Conservation (phyloP, 1,139 yeast species). For the Pichia sp. region DNA sequence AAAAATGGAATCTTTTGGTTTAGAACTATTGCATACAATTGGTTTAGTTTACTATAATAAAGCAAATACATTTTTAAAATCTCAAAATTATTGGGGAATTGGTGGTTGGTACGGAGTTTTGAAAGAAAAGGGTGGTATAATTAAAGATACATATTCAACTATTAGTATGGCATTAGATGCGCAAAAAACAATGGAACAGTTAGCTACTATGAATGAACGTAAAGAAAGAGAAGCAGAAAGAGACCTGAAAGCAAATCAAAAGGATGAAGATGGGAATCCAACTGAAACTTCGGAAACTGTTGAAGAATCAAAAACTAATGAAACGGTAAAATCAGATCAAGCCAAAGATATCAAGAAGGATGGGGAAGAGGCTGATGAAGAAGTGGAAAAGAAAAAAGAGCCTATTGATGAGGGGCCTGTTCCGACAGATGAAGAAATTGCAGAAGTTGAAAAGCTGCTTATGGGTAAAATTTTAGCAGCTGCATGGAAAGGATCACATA, state of each 20-base stretch:
- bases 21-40: slow-evolving; percentile 68
- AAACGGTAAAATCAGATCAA: background rate
- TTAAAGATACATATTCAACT: slow-evolving; percentile 84
- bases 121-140: slow-evolving; percentile 83
- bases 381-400: slow-evolving; percentile 1
- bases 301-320: slow-evolving; percentile 45
- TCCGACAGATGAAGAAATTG: slow-evolving; percentile 76
- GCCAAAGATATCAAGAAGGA: background rate
- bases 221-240: slow-evolving; percentile 37
- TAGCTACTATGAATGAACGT: slow-evolving; percentile 63
- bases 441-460: slow-evolving; percentile 77
- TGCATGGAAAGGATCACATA: slow-evolving; percentile 92
- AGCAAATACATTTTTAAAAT: slow-evolving; percentile 50
- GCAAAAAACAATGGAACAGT: slow-evolving; percentile 80
- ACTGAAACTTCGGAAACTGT: slow-evolving; percentile 39
- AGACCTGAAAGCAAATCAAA: slow-evolving; percentile 15
- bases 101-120: slow-evolving; percentile 83
- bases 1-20: slow-evolving; percentile 77
- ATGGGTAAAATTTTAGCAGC: slow-evolving; percentile 92
- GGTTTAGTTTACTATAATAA: slow-evolving; percentile 61
- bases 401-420: slow-evolving; percentile 39
- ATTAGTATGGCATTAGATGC: slow-evolving; percentile 88
- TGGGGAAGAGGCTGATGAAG: background rate
- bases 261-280: background rate
- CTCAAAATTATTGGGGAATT: slow-evolving; percentile 56